These are phyloP conservation scores for Pleurotus cornucopiae DNA, from an alignment of 768 basidiomycete species.

Conservation along the genomic window DNA sequence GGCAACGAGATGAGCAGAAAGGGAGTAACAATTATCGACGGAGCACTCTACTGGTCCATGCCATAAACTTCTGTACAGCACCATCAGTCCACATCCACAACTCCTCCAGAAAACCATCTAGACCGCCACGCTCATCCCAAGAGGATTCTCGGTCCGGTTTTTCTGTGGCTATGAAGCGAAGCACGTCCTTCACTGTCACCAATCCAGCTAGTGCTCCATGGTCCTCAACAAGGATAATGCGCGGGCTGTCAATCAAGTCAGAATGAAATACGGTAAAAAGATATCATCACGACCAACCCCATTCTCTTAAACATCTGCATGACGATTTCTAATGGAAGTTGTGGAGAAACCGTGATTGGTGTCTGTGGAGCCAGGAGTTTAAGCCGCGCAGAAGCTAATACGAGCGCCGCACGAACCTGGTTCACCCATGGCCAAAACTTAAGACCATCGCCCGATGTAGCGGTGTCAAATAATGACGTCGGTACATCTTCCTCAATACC, in stretches of 20 bases:
- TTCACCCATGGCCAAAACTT: constrained; percentile 92
- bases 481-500: constrained; percentile 68
- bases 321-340: constrained; percentile 90
- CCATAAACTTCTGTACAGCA: constrained; percentile 27
- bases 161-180: constrained; percentile 75
- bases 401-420: constrained; percentile 50
- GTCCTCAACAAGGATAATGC: constrained; percentile 92
- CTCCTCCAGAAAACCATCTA: constrained; percentile 61
- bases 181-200: constrained; percentile 93
- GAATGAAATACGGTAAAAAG: background rate
- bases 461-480: constrained; percentile 58
- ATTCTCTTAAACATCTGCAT: constrained; percentile 97
- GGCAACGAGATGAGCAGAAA: background rate
- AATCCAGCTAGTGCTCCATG: constrained; percentile 80
- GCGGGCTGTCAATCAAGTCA: constrained; percentile 53
- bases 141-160: constrained; percentile 47
- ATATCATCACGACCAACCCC: constrained; percentile 62
- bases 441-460: constrained; percentile 51
- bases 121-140: constrained; percentile 61
- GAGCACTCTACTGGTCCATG: constrained; percentile 33
- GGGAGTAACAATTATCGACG: constrained; percentile 23
- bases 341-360: constrained; percentile 88
- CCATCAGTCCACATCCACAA: constrained; percentile 51
- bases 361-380: constrained; percentile 48
- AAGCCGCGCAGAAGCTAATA: background rate